Conservation (phyloP, 2,329 filamentous ascomycete genomes). For the Penicillium griseofulvum region DNA sequence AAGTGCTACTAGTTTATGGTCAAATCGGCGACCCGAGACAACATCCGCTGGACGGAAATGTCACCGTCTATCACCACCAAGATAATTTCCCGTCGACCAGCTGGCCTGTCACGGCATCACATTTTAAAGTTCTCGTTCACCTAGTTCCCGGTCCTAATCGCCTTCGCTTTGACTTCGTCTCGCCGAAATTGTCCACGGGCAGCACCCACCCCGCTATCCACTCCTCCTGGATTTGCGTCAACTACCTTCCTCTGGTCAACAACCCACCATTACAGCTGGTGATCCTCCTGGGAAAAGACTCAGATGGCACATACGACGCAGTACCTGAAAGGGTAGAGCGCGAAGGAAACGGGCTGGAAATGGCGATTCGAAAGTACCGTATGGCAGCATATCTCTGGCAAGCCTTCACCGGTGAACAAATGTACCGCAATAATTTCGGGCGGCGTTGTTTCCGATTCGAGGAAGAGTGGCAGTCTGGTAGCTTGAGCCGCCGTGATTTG, state of each 20-base stretch:
- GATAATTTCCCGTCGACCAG: conserved; percentile 77
- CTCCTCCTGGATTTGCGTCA: conserved; percentile 75
- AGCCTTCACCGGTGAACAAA: conserved; percentile 93
- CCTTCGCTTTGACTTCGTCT: conserved; percentile 82
- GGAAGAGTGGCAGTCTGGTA: conserved; percentile 88
- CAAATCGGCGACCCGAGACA: conserved; percentile 71
- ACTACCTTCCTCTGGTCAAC: conserved; percentile 77
- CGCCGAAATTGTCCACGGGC: conserved; percentile 69
- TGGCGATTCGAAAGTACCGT: conserved; percentile 82
- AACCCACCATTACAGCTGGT: conserved; percentile 85
- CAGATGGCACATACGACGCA: conserved; percentile 79
- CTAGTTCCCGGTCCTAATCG: conserved; percentile 88
- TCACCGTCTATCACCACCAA: conserved; percentile 78
- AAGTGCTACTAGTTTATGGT: conserved; percentile 77
- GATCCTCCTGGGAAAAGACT: conserved; percentile 84
- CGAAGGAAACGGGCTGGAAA: conserved; percentile 78
- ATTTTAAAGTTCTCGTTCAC: conserved; percentile 89
- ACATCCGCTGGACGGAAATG: conserved; percentile 69
- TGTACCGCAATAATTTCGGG: conserved; percentile 84
- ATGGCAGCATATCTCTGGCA: conserved; percentile 98
- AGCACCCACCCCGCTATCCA: conserved; percentile 66
- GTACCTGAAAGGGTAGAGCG: conserved; percentile 69
- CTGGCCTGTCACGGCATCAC: conserved; percentile 85
- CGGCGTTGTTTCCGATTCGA: conserved; percentile 86
- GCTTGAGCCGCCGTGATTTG: conserved; percentile 71